A percentile compares a stretch with the other conserved stretches of the same genome.
These are phyloP conservation scores for Calonectria pteridis DNA, from an alignment of 2,329 filamentous ascomycete species.

Conservation along the genomic window DNA sequence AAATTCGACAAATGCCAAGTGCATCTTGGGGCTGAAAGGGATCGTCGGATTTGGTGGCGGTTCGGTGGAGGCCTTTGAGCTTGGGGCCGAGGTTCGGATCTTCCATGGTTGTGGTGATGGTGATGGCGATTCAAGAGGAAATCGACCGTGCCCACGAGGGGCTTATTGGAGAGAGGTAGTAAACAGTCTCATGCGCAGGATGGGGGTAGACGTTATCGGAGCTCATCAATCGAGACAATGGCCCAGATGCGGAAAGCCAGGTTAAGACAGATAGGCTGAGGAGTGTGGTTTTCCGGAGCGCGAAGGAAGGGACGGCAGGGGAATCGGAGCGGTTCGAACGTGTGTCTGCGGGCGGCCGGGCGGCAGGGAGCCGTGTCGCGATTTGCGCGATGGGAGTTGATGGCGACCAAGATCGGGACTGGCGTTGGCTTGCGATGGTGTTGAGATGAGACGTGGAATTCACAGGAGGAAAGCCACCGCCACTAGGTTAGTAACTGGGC, in stretches of 20 bases:
- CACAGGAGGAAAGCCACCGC: slow-evolving; percentile 29
- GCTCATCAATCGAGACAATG: slow-evolving; percentile 14
- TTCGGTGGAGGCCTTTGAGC: slow-evolving; percentile 41
- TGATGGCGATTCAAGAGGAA: slow-evolving; percentile 35
- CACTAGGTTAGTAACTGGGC: slow-evolving; percentile 28
- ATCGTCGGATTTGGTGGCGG: slow-evolving; percentile 43
- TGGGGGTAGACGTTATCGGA: slow-evolving; percentile 25
- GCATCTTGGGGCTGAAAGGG: slow-evolving; percentile 47
- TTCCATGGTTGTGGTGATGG: slow-evolving; percentile 39
- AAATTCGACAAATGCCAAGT: slow-evolving; percentile 94
- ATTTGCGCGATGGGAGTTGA: neutral
- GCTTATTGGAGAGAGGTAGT: slow-evolving; percentile 38
- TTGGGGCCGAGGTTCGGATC: slow-evolving; percentile 38
- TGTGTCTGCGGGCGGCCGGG: neutral
- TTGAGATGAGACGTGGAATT: slow-evolving; percentile 45
- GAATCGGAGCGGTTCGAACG: neutral
- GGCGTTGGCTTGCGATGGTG: slow-evolving; percentile 22
- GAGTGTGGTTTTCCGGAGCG: slow-evolving; percentile 11
- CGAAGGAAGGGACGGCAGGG: neutral
- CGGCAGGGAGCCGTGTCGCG: neutral
- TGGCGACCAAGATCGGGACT: neutral
- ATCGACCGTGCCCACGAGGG: slow-evolving; percentile 46
- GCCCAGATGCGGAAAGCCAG: slow-evolving; percentile 18
- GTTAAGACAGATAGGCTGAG: slow-evolving; percentile 13
- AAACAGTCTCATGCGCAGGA: slow-evolving; percentile 39